Conservation (phyloP, 306 rosid genomes). For the Rosa persica region DNA sequence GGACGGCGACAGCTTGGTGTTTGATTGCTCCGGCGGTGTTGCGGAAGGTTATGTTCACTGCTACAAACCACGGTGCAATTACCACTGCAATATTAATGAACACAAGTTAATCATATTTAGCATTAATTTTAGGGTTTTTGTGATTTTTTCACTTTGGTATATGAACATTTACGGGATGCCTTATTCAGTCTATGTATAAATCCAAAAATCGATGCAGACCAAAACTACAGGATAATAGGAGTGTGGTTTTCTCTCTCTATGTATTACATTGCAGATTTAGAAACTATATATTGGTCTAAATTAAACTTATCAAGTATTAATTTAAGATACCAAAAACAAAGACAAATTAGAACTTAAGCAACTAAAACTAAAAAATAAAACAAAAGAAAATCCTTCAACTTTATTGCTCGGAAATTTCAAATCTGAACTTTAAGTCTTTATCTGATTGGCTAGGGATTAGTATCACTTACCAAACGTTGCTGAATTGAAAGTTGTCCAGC, state of each 20-base stretch:
- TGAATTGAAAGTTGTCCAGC: conserved; percentile 74
- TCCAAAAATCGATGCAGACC: background rate
- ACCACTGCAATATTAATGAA: conserved; percentile 40
- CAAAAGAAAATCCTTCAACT: no score
- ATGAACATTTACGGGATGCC: no score
- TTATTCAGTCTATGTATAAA: background rate
- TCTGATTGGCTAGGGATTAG: background rate
- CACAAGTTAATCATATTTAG: background rate
- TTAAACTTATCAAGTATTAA: no score
- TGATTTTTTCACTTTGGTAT: background rate
- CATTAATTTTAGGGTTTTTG: background rate
- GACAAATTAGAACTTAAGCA: no score
- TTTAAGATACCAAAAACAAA: no score
- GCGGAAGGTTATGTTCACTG: conserved; percentile 55
- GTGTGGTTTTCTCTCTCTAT: no score
- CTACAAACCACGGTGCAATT: conserved; percentile 49
- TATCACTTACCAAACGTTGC: conserved; percentile 67
- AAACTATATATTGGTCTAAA: no score
- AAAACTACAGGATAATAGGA: background rate
- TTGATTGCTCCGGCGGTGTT: conserved; percentile 70
- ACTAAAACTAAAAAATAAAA: background rate
- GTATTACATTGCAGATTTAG: no score
- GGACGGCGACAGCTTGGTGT: conserved; percentile 63
- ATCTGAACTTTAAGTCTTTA: background rate
- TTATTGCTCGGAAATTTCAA: background rate